Evolutionary conservation across 306 rosid genomes (phyloP), one percentile per base, ranked within the genome.

Genomic region (Echinosophora koreensis): DNA sequence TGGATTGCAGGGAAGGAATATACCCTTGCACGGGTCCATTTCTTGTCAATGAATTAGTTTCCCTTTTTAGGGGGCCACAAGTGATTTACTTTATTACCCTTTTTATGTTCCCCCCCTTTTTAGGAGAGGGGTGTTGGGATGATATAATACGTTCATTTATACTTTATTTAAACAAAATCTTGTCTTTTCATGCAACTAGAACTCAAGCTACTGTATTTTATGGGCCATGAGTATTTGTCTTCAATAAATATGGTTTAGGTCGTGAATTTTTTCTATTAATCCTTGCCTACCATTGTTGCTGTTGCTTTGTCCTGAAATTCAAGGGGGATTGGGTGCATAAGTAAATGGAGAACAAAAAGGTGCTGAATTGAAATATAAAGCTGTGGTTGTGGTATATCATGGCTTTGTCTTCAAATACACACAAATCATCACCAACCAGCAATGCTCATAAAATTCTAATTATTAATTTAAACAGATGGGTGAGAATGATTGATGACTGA

Each of bases 1-100:
- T 94, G 97, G 98, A 83, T 94, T 81, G 90, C 92, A 27, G 97
- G 97, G 58, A 92, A 89, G 73, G 97, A 94, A 62, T 94, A 94
- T 76, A 69, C 86, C 54, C 91, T 94, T 59, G 98, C 98, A 58
- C 85, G 98, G 73, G 97, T 89, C 76, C 97, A 94, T 84, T 94
- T 92, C 88, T 82, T 94, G 74, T 89, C 97, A 4, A 81, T 78
- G 86, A 87, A 87, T 77, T 92, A 88, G 81, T 71, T 68, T 60
- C 30, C 3, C 3, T 18, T 16, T 37, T 30, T 8, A 9, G 49
- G 54, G 3, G 37, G 30, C 32, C 42, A 22, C 3, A 49, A 3
- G 68, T 60, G 82, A 82, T 83, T 76, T 86, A 83, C 78, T 67
- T 59, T 47, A 13, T 62, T 34, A 35, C 34, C 15, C 47, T 11